Conservation (phyloP, 495 filamentous ascomycete species). For the Penicillium pancosmium region DNA sequence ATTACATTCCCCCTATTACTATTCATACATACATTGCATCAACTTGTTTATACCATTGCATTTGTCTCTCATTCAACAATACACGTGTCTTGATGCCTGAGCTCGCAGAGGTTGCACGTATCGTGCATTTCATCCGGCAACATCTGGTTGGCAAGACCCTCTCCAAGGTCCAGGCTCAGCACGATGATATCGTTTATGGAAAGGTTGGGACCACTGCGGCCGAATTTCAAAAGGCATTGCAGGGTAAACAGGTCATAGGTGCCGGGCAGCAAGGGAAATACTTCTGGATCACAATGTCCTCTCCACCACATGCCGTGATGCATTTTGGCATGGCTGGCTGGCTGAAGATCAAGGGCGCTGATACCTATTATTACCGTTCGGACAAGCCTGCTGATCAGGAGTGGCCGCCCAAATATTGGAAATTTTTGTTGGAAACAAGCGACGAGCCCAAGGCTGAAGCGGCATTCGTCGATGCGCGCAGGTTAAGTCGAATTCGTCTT, state of each 20-base stretch:
- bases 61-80: neutral
- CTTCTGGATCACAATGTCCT: conserved; percentile 80
- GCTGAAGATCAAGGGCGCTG: conserved; percentile 79
- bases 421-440: conserved; percentile 74
- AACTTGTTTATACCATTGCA: neutral
- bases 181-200: conserved; percentile 83
- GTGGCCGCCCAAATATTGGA: conserved; percentile 93
- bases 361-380: conserved; percentile 76
- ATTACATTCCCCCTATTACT: neutral
- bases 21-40: conserved; percentile 9
- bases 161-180: conserved; percentile 64
- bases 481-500: conserved; percentile 76
- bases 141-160: conserved; percentile 84
- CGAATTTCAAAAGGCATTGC: conserved; percentile 71
- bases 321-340: conserved; percentile 92
- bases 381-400: conserved; percentile 59
- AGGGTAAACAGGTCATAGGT: conserved; percentile 73
- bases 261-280: conserved; percentile 92
- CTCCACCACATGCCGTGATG: conserved; percentile 84
- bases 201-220: conserved; percentile 79
- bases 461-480: conserved; percentile 80
- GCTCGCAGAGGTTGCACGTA: conserved; percentile 82
- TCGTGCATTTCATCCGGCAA: conserved; percentile 79
- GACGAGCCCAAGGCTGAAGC: conserved; percentile 64
- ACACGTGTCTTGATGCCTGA: conserved; percentile 66